phyloP scores from a whole-genome alignment of 225 moss, liverwort and hornwort species.

The Polytrichum formosum region DNA sequence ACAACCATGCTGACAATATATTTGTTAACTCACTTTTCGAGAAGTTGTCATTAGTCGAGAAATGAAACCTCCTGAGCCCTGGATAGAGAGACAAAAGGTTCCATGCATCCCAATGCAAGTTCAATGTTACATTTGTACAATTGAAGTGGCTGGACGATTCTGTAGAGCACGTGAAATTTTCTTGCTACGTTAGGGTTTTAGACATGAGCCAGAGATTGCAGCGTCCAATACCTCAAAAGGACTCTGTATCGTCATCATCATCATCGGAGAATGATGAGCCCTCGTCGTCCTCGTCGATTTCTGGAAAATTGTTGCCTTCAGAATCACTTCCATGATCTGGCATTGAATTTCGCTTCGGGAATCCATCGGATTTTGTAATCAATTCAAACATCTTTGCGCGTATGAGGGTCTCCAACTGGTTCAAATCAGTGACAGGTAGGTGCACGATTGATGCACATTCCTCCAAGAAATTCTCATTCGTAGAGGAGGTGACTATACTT shows the following conservation, averaged over 20 bases:
- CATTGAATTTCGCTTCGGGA: constrained; percentile 14
- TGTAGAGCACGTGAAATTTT: too few species aligned
- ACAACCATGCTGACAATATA: too few species aligned
- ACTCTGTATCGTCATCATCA: background rate
- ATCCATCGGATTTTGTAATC: constrained; percentile 39
- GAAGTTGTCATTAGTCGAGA: too few species aligned
- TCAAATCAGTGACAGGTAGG: constrained; percentile 25
- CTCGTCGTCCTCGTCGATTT: background rate
- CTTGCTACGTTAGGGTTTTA: too few species aligned
- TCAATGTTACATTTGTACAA: too few species aligned
- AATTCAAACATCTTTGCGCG: constrained; percentile 30
- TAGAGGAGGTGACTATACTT: constrained; percentile 31
- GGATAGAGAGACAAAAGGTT: too few species aligned
- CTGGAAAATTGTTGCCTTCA: background rate
- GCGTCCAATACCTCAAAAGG: background rate
- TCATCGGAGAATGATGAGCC: background rate
- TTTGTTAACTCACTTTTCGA: too few species aligned
- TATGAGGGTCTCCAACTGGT: constrained; percentile 21
- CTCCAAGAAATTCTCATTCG: constrained; percentile 37
- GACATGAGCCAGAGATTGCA: too few species aligned
- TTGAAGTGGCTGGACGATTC: too few species aligned
- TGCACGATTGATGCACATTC: constrained; percentile 34
- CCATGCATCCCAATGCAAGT: too few species aligned
- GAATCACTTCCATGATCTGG: background rate
- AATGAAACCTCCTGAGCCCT: too few species aligned